Evolutionary conservation across 345 rosid genomes (phyloP).

Genomic region (Linum usitatissimum): DNA sequence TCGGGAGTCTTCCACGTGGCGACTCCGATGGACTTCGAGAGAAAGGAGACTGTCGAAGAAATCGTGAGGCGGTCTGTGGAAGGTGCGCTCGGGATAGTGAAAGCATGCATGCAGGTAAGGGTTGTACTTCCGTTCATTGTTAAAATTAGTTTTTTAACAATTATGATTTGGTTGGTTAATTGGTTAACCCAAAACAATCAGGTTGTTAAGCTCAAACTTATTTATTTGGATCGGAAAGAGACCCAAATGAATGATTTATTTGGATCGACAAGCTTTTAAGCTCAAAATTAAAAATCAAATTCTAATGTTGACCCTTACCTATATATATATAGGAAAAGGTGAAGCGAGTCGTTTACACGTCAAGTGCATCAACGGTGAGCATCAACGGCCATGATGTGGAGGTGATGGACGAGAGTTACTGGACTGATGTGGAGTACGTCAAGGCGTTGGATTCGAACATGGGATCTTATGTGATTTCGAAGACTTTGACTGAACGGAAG

Average conservation of each 20-base stretch:
- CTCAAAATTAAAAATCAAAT: too few species aligned
- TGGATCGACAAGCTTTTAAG: too few species aligned
- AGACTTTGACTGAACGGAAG: constrained; percentile 30
- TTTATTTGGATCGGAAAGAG: too few species aligned
- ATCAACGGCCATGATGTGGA: constrained; percentile 8
- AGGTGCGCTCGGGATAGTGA: constrained; percentile 14
- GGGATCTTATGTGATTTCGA: constrained; percentile 27
- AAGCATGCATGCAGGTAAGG: constrained; percentile 7
- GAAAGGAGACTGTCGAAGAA: background rate
- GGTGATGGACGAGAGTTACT: background rate
- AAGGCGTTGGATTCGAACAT: constrained; percentile 24
- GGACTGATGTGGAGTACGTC: constrained; percentile 23
- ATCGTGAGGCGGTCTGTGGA: constrained; percentile 4
- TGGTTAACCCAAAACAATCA: too few species aligned
- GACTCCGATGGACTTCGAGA: constrained; percentile 29
- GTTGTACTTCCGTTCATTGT: background rate
- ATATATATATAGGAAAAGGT: constrained; percentile 10
- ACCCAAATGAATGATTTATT: too few species aligned
- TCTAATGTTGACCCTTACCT: too few species aligned
- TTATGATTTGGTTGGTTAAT: too few species aligned
- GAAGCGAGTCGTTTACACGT: constrained; percentile 17
- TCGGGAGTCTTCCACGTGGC: constrained; percentile 52
- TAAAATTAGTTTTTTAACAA: too few species aligned
- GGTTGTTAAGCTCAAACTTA: too few species aligned
- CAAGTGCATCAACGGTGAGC: constrained; percentile 16